These are phyloP conservation scores for Penicillium taxi DNA, from an alignment of 495 filamentous ascomycete species.

Conservation along the genomic window DNA sequence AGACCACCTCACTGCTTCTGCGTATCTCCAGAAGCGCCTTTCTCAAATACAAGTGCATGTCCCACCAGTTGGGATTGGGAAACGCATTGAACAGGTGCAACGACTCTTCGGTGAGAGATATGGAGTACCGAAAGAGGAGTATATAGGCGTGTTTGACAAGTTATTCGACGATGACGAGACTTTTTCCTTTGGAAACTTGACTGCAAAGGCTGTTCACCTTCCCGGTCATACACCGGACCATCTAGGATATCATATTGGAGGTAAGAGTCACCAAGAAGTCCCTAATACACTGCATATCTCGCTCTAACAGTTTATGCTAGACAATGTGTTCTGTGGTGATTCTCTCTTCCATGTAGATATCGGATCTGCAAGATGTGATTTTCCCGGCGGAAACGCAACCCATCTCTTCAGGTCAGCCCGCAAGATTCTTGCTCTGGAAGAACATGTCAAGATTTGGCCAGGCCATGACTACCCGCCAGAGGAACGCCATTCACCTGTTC, in stretches of 20 bases:
- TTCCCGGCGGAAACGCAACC: constrained; percentile 46
- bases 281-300: not conserved
- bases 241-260: constrained; percentile 50
- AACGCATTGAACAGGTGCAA: constrained; percentile 47
- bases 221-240: constrained; percentile 58
- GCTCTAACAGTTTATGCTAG: constrained; percentile 8
- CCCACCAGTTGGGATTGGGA: constrained; percentile 45
- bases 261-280: no score
- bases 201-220: constrained; percentile 42
- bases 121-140: constrained; percentile 33
- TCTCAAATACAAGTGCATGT: constrained; percentile 12
- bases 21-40: constrained; percentile 45
- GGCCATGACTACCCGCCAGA: constrained; percentile 45
- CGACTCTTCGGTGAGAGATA: constrained; percentile 41
- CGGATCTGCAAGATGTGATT: constrained; percentile 53
- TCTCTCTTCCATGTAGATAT: constrained; percentile 53
- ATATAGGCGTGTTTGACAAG: constrained; percentile 40
- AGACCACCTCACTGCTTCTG: constrained; percentile 52
- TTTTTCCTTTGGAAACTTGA: constrained; percentile 43
- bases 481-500: constrained; percentile 21
- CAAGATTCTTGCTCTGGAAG: constrained; percentile 40
- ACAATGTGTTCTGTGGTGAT: constrained; percentile 55
- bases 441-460: constrained; percentile 40
- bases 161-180: constrained; percentile 47
- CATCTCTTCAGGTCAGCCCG: constrained; percentile 38